Base-by-base conservation (phyloP, 345 rosid genomes). In the Ricinus communis region DNA sequence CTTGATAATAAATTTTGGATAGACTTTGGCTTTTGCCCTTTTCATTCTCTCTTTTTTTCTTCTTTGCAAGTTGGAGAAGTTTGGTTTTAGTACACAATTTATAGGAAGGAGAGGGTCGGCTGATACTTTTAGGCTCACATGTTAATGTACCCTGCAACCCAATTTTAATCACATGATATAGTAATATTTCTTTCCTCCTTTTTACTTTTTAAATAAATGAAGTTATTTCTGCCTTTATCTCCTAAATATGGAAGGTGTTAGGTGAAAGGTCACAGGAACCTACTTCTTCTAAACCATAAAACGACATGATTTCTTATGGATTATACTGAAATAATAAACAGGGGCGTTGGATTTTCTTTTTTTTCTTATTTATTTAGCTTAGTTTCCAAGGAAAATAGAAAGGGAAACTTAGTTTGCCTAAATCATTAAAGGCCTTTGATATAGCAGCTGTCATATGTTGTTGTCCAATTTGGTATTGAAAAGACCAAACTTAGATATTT, bases 381-480 rank as follows among this genome's bases (percentile, higher is more conserved):
- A 47, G 43, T 47, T 65, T 65, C 15, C 43, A 65, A 47, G 69
- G n/a, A n/a, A n/a, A n/a, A n/a, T n/a, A n/a, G n/a, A n/a, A n/a
- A n/a, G n/a, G 69, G 24, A 65, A 49, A 47, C 19, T 65, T 28
- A 9, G 8, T 43, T 63, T 33, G 8, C 38, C 13, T 16, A 31
- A 60, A 60, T 60, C 65, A 36, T 60, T 30, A 30, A 28, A 57
- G n/a, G 21, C 0, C 41, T 16, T 36, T 19, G 46, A 49, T 47
- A 9, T 19, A 65, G 43, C 40, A 65, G 43, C 69, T 65, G 53
- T 65, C 69, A 65, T 19, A 47, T 46, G 38, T 65, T 28, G 56
- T 43, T 63, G 31, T 65, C 43, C 40, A 65, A 65, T 47, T 47
- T 47, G 69, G 56, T 65, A 49, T 8, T 65, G 69, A 65, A 47